Evolutionary conservation across 2,329 filamentous ascomycete genomes (phyloP), one percentile per base, ranked within the genome.

Genomic region (Alternaria postmessia): DNA sequence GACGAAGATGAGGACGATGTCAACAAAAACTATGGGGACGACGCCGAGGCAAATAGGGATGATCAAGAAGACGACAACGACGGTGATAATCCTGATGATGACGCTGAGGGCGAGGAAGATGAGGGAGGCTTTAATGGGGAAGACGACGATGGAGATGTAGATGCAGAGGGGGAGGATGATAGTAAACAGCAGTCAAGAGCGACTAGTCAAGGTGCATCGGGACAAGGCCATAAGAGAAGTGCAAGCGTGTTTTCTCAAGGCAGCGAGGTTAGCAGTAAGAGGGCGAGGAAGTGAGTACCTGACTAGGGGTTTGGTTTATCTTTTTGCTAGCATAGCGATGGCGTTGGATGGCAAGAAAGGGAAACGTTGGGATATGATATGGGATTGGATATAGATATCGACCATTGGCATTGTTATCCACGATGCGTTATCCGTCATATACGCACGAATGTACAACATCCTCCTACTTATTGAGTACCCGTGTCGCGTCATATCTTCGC

Each of bases 241-340:
- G 92, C 92, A 1, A 96, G 92, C 76, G 91, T 93, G 32, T 77
- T 96, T 54, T 94, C 91, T 75, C 82, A 84, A 53, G 69, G 63
- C 39, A 79, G 77, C 60, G 67, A 62, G 51, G 63, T 68, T 63
- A 75, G 75, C 55, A 66, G 59, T 28, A 79, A 78, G 64, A 64
- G 77, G 60, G 66, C 57, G 52, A 72, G 70, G 66, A 77, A 75
- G 62, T 77, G 64, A 48, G 38, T n/a, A 24, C 36, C 36, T 18
- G 34, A 49, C 5, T 16, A 2, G 14, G 22, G 12, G 28, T 16
- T 38, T 41, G 46, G 30, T 22, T 12, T 26, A 7, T 47, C 18
- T 20, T 54, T 34, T 34, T 34, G 20, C 41, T 53, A 51, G 65
- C 65, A 68, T 66, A 68, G 65, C 65, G 65, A 54, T 55, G 65